A percentile compares a stretch with the other conserved stretches of the same genome.
Conservation (phyloP, 2,329 filamentous ascomycete species). For the Dothiorella sarmentorum region DNA sequence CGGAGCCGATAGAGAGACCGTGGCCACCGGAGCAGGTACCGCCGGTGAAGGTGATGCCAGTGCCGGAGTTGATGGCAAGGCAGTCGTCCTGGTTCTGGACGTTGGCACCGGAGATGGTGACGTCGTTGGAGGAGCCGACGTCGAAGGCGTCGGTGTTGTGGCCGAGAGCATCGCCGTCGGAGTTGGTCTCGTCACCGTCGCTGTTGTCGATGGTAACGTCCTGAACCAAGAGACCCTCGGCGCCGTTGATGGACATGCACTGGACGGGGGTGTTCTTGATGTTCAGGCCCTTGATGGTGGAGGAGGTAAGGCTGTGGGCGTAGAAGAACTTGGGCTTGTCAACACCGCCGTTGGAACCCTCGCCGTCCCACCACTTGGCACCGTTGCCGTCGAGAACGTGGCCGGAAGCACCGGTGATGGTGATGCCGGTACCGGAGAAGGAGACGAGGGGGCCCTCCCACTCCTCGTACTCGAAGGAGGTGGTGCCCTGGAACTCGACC, state of each 20-base stretch:
- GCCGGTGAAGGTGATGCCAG: conserved; percentile 17
- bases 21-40: conserved; percentile 46
- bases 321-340: conserved; percentile 26
- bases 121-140: conserved; percentile 42
- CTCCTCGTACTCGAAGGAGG: conserved; percentile 39
- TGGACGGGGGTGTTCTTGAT: conserved; percentile 56
- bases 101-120: conserved; percentile 45
- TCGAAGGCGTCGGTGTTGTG: conserved; percentile 54
- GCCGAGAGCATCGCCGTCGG: conserved; percentile 22
- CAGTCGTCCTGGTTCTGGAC: conserved; percentile 56
- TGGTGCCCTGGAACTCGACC: conserved; percentile 19
- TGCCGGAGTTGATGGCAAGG: conserved; percentile 52
- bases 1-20: conserved; percentile 54
- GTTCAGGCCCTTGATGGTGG: conserved; percentile 43
- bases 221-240: conserved; percentile 40
- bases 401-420: conserved; percentile 37
- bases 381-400: conserved; percentile 41
- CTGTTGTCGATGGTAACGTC: conserved; percentile 52
- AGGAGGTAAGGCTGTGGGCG: conserved; percentile 25
- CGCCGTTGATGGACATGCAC: conserved; percentile 42
- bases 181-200: conserved; percentile 43
- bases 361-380: conserved; percentile 40
- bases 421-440: conserved; percentile 40
- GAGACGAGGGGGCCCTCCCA: conserved; percentile 39
- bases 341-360: conserved; percentile 47